Evolutionary conservation across 371 early-diverging fungal species (phyloP), one percentile per base, ranked within the genome.

Genomic region (Lichtheimia corymbifera): DNA sequence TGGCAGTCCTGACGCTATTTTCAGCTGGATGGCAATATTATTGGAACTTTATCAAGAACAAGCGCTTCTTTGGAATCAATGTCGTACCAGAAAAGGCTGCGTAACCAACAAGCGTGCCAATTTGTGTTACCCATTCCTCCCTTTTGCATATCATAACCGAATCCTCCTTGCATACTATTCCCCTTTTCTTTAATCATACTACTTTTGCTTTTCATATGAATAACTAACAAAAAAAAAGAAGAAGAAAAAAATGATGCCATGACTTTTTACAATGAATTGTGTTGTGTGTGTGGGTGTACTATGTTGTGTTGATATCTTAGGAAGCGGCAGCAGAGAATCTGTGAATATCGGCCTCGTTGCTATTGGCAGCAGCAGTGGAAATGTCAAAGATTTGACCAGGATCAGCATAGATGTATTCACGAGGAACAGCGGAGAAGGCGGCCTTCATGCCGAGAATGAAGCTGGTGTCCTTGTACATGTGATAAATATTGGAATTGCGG

Each of bases 1-100:
- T 79, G 43, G 62, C 66, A 24, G 58, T 77, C 0, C 51, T 79
- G 1, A 63, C 67, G 2, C 20, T 82, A 3, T 50, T 65, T 15
- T 75, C 80, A 5, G 63, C 68, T 53, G 68, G 65, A 11, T 75
- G 77, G 76, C 80, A 77, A 49, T 78, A 80, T 11, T 80, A 78
- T 15, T 80, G 77, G 76, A 80, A 76, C 30, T 56, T 80, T 17
- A 54, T 65, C 9, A 58, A 43, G 35, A 64, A 69, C 15, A 67
- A 77, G 35, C 72, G 72, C 7, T 59, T 54, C 40, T 77, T 80
- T 66, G 80, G 80, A 52, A 59, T 80, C 41, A 68, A 76, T 43
- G 64, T 77, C 13, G 53, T 51, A 13, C 24, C 43, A 20, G 54
- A 53, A 49, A 43, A 54, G 47, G 25, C 47, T 15, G 50, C 59